These are phyloP conservation scores for Cyathus striatus DNA, from an alignment of 768 basidiomycete genomes.

Conservation along the genomic window DNA sequence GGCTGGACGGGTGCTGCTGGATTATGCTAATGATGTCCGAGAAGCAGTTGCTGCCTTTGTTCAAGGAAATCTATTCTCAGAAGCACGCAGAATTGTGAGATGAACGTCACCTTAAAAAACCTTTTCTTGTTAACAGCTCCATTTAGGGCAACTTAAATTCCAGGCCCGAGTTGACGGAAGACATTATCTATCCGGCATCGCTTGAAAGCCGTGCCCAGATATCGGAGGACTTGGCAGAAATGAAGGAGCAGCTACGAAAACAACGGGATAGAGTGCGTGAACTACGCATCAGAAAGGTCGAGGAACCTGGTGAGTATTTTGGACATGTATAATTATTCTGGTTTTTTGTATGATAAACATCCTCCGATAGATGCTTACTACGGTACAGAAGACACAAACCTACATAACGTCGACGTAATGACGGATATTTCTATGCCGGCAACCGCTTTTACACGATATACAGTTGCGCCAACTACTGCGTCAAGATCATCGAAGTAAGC, in stretches of 20 bases:
- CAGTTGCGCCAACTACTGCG: conserved; percentile 72
- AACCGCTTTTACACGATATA: conserved; percentile 93
- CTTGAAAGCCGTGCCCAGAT: conserved; percentile 73
- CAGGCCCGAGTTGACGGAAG: conserved; percentile 58
- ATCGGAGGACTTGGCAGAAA: conserved; percentile 77
- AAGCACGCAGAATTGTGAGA: conserved; percentile 81
- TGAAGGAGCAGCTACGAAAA: conserved; percentile 83
- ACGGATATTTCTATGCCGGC: conserved; percentile 88
- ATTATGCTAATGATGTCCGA: conserved; percentile 76
- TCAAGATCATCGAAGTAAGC: conserved; percentile 72
- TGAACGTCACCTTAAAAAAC: neutral
- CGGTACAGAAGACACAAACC: conserved; percentile 67
- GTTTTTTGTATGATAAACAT: neutral
- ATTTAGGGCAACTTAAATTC: conserved; percentile 54
- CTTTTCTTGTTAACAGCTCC: conserved; percentile 5
- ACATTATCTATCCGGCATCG: conserved; percentile 71
- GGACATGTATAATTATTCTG: conserved; percentile 16
- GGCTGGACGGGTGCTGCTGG: conserved; percentile 76
- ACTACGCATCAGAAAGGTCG: conserved; percentile 66
- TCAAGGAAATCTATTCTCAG: conserved; percentile 79
- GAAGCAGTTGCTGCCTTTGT: conserved; percentile 74
- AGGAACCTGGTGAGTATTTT: conserved; percentile 72
- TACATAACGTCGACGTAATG: conserved; percentile 93
- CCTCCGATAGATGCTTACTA: conserved; percentile 59
- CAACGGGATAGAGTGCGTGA: conserved; percentile 74